A percentile compares a stretch with the other conserved stretches of the same genome.
Evolutionary conservation across 2,329 filamentous ascomycete species (phyloP).

Genomic region (Sporothrix dimorphospora): DNA sequence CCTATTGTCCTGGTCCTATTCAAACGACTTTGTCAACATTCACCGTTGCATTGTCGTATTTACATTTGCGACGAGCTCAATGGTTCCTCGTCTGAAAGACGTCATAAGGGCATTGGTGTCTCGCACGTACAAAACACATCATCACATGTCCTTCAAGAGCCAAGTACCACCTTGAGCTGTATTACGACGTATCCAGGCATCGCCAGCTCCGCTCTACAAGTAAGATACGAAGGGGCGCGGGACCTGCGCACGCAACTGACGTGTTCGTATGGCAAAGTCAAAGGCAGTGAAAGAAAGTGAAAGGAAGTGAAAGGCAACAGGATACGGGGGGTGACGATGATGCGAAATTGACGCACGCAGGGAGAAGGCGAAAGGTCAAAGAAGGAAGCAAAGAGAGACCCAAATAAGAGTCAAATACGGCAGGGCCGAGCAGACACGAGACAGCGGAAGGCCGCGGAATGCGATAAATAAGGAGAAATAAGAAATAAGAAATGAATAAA

Average conservation of each 20-base stretch:
- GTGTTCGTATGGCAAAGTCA: not conserved
- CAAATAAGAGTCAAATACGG: not conserved
- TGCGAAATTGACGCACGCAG: not conserved
- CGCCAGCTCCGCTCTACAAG: no score
- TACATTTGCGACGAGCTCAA: no score
- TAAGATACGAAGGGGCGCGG: not conserved
- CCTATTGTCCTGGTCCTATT: no score
- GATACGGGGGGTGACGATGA: no score
- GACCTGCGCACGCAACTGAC: slow-evolving; percentile 4
- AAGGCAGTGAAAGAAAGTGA: not conserved
- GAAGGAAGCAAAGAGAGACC: not conserved
- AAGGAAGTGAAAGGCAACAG: not conserved
- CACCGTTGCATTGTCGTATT: not conserved
- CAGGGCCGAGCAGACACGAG: not conserved
- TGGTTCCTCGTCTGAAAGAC: no score
- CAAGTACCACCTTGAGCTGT: not conserved
- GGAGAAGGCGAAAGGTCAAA: not conserved
- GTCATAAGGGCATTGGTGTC: not conserved
- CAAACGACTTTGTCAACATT: not conserved
- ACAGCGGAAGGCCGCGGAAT: not conserved
- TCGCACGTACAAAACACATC: not conserved
- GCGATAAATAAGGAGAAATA: not conserved
- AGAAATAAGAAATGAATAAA: not conserved
- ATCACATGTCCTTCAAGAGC: slow-evolving; percentile 1
- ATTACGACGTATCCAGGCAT: not conserved